A percentile compares a stretch with the other conserved stretches of the same genome.
These are phyloP conservation scores for Pseudopyricularia cyperi DNA, from an alignment of 2,329 filamentous ascomycete species.

Conservation along the genomic window DNA sequence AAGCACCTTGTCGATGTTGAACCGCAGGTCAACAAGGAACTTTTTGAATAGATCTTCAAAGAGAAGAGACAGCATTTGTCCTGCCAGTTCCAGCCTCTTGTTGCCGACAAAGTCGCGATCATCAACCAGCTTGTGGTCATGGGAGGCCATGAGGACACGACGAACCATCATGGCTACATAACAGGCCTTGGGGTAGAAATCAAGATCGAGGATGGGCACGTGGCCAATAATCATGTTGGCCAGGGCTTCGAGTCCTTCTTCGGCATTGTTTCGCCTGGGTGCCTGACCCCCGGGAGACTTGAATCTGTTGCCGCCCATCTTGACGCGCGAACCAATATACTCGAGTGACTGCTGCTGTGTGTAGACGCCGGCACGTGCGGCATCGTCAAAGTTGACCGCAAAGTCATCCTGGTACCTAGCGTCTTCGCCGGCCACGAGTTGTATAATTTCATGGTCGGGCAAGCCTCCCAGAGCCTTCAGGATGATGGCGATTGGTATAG, in stretches of 20 bases:
- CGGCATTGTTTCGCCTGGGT: slow-evolving; percentile 64
- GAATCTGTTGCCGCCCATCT: slow-evolving; percentile 53
- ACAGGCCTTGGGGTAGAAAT: slow-evolving; percentile 93
- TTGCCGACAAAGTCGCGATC: slow-evolving; percentile 98
- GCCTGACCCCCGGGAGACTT: slow-evolving; percentile 31
- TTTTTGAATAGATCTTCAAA: slow-evolving; percentile 98
- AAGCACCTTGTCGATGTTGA: slow-evolving; percentile 87
- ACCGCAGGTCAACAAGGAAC: slow-evolving; percentile 78
- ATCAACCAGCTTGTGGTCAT: slow-evolving; percentile 80
- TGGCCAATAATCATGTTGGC: slow-evolving; percentile 91
- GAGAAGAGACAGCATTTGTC: slow-evolving; percentile 81
- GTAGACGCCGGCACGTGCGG: slow-evolving; percentile 68
- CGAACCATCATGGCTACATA: slow-evolving; percentile 97
- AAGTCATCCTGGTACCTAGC: slow-evolving; percentile 89
- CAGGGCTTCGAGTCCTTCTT: slow-evolving; percentile 86
- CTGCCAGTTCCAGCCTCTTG: slow-evolving; percentile 88
- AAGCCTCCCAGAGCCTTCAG: slow-evolving; percentile 89
- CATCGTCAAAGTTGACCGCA: slow-evolving; percentile 87
- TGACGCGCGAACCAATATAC: slow-evolving; percentile 75
- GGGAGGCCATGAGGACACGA: slow-evolving; percentile 87
- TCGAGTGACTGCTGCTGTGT: slow-evolving; percentile 95
- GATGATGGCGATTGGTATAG: slow-evolving; percentile 87
- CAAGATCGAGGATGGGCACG: slow-evolving; percentile 78
- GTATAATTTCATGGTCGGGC: slow-evolving; percentile 88
- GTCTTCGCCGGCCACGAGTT: slow-evolving; percentile 80